These are phyloP conservation scores for Rhizopogon salebrosus DNA, from an alignment of 768 basidiomycete species.

Conservation along the genomic window DNA sequence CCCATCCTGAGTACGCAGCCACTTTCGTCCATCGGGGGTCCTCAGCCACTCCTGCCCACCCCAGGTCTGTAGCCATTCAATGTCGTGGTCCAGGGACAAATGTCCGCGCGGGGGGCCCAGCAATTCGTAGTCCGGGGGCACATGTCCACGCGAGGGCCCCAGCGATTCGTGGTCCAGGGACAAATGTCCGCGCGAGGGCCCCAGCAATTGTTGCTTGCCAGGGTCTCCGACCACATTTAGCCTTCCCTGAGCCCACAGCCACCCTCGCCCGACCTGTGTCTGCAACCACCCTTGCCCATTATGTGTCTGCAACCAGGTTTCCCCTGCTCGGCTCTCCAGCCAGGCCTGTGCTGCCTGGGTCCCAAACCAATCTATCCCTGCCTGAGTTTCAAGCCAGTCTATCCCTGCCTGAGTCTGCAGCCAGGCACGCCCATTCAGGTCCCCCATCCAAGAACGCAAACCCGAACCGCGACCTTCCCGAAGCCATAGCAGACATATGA, in stretches of 20 bases:
- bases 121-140: no score
- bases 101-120: not conserved
- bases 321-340: no score
- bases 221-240: no score
- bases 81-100: not conserved
- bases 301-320: no score
- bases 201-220: no score
- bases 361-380: not conserved
- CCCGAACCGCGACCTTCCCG: not conserved
- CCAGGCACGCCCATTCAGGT: not conserved
- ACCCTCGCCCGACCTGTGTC: not conserved
- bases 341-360: no score
- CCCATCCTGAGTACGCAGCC: not conserved
- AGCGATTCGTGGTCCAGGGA: not conserved
- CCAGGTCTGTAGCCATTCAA: not conserved
- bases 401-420: not conserved
- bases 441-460: not conserved
- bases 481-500: not conserved
- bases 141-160: rapidly evolving
- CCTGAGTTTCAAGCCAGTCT: not conserved
- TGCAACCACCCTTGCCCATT: not conserved
- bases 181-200: not conserved
- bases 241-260: no score
- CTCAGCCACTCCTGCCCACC: not conserved
- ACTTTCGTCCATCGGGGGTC: not conserved